Percentiles rank a stretch among this genome's conserved stretches.
Conservation (phyloP, 2,329 filamentous ascomycete species). For the Clonostachys rosea region DNA sequence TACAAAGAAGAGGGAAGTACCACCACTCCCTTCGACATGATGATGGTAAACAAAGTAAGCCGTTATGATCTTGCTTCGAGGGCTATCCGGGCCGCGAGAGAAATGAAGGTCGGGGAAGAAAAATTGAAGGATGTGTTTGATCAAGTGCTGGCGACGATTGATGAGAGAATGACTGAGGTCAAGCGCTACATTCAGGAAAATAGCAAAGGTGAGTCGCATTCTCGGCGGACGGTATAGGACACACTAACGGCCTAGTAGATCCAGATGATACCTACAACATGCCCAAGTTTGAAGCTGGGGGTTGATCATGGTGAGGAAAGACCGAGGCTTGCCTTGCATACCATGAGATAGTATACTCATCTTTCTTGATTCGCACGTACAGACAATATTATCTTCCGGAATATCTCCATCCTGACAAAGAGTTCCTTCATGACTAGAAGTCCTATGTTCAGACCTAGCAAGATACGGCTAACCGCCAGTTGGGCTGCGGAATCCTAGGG, state of each 20-base stretch:
- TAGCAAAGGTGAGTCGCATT: conserved; percentile 39
- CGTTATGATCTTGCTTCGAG: conserved; percentile 54
- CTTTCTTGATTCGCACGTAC: too few relatives aligned
- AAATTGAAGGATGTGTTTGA: conserved; percentile 38
- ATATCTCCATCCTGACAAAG: too few relatives aligned
- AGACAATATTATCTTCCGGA: too few relatives aligned
- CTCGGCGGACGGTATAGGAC: neutral
- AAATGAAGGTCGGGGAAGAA: conserved; percentile 28
- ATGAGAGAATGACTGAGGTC: conserved; percentile 39
- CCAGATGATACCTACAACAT: neutral
- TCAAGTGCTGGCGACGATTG: conserved; percentile 39
- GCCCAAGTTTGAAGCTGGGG: too few relatives aligned
- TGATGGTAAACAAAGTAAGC: conserved; percentile 57
- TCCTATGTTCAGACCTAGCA: too few relatives aligned
- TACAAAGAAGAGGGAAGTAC: conserved; percentile 64
- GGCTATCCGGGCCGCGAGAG: conserved; percentile 43
- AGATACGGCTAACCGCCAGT: too few relatives aligned
- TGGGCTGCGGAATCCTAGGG: too few relatives aligned
- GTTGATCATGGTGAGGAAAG: too few relatives aligned
- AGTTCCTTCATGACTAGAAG: too few relatives aligned
- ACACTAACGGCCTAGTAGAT: neutral
- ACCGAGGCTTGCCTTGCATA: too few relatives aligned
- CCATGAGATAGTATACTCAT: too few relatives aligned
- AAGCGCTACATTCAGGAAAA: conserved; percentile 45
- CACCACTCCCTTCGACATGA: conserved; percentile 67